Percentiles rank a stretch among this genome's conserved stretches.
phyloP scores from a whole-genome alignment of 495 filamentous ascomycete genomes.

The Lasiosphaeria hispida region DNA sequence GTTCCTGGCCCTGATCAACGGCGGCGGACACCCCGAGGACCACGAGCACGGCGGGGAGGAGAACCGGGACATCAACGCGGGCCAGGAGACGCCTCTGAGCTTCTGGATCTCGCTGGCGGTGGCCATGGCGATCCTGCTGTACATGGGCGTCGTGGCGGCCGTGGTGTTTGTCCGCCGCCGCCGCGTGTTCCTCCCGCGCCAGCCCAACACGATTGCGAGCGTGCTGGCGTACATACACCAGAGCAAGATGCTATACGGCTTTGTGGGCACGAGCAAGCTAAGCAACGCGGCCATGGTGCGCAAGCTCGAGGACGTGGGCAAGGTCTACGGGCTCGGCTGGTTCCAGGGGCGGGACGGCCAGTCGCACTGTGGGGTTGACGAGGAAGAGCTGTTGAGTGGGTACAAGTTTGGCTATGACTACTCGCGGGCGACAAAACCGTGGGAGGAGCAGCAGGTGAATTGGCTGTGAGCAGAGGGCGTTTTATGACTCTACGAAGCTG shows the following conservation, averaged over 20 bases:
- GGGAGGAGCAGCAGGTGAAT: constrained; percentile 34
- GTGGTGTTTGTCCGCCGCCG: constrained; percentile 55
- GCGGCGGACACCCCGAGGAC: not conserved
- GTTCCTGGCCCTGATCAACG: constrained; percentile 39
- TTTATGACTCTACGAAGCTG: not conserved
- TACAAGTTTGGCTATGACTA: constrained; percentile 60
- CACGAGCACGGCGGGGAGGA: constrained; percentile 1
- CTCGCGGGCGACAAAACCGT: constrained; percentile 41
- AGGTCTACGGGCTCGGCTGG: constrained; percentile 72
- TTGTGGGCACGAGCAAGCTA: constrained; percentile 63
- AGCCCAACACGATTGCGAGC: constrained; percentile 69
- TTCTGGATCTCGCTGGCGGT: constrained; percentile 60
- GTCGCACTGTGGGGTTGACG: constrained; percentile 66
- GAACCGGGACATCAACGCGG: constrained; percentile 40
- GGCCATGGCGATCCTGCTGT: constrained; percentile 56
- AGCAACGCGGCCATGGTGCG: constrained; percentile 54
- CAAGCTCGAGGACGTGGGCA: constrained; percentile 50
- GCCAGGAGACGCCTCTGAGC: constrained; percentile 59
- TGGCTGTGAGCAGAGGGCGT: constrained; percentile 23
- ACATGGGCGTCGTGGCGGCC: constrained; percentile 50
- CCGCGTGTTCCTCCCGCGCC: constrained; percentile 65
- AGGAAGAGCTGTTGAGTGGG: constrained; percentile 59
- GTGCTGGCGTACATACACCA: constrained; percentile 73
- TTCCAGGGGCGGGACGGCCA: constrained; percentile 64
- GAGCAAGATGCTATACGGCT: constrained; percentile 69